Percentiles rank a stretch among this genome's conserved stretches.
Conservation (phyloP, 2,329 filamentous ascomycete species). For the Aspergillaceae sp. region DNA sequence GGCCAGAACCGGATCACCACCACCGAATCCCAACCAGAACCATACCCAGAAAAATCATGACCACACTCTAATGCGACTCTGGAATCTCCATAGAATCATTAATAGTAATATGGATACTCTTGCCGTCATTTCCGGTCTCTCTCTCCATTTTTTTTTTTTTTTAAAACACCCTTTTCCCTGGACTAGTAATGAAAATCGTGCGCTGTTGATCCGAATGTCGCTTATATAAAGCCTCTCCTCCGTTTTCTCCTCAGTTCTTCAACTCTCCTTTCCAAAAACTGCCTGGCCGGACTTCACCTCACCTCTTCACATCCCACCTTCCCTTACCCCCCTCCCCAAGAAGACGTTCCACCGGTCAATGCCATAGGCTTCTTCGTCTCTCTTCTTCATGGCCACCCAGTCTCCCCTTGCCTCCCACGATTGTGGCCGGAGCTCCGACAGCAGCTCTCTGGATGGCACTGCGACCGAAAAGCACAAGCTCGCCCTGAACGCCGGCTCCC, state of each 20-base stretch:
- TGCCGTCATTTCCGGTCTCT: not conserved
- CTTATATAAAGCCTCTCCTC: not conserved
- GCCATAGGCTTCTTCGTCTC: not conserved
- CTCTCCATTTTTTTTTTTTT: too few species aligned
- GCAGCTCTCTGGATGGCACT: slow-evolving; percentile 17
- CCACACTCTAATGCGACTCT: too few species aligned
- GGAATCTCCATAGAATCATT: too few species aligned
- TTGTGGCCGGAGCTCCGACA: slow-evolving; percentile 20
- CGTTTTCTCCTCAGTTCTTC: not conserved
- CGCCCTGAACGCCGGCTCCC: slow-evolving; percentile 1
- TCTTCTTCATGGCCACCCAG: not conserved
- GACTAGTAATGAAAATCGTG: not conserved
- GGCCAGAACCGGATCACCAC: too few species aligned
- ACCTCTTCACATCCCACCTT: not conserved
- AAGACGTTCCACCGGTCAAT: not conserved
- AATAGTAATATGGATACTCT: too few species aligned
- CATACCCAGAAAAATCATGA: too few species aligned
- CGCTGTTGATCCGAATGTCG: not conserved
- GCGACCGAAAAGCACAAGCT: slow-evolving; percentile 17
- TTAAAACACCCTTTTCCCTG: not conserved
- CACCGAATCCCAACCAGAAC: too few species aligned
- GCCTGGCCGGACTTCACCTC: not conserved
- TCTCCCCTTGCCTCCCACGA: not conserved
- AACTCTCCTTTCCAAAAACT: not conserved
- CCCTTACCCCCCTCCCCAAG: too few species aligned